Conservation (phyloP, 805 yeast genomes). For the Saccharomyces eubayanus region DNA sequence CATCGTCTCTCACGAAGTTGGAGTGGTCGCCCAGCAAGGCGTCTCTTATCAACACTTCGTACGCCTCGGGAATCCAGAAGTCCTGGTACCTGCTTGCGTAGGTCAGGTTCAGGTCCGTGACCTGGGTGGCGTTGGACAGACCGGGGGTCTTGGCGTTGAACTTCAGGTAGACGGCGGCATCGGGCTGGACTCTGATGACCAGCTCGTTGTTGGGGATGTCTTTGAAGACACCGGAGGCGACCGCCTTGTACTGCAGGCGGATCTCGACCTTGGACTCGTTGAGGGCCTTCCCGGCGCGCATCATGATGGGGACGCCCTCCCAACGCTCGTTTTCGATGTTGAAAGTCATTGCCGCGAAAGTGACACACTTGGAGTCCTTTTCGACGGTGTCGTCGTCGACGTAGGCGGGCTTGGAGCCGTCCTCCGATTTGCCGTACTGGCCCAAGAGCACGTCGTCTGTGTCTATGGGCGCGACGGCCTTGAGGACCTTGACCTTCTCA, state of each 20-base stretch:
- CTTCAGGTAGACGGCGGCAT: slow-evolving; percentile 89
- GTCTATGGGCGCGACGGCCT: slow-evolving; percentile 66
- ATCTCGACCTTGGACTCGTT: slow-evolving; percentile 93
- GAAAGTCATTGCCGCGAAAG: slow-evolving; percentile 80
- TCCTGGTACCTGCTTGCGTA: slow-evolving; percentile 74
- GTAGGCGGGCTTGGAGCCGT: slow-evolving; percentile 86
- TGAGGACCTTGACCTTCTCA: slow-evolving; percentile 88
- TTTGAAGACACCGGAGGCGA: slow-evolving; percentile 71
- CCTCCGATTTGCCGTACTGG: slow-evolving; percentile 77
- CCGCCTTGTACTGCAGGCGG: slow-evolving; percentile 84
- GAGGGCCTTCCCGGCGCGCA: slow-evolving; percentile 97
- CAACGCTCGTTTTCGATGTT: slow-evolving; percentile 87
- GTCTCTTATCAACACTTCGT: slow-evolving; percentile 90
- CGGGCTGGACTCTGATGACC: slow-evolving; percentile 89
- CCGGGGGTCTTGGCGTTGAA: slow-evolving; percentile 94
- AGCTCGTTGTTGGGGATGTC: slow-evolving; percentile 85
- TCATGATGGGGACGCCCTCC: slow-evolving; percentile 94
- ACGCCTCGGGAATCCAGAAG: slow-evolving; percentile 95
- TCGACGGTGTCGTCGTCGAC: slow-evolving; percentile 86
- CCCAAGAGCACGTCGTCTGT: slow-evolving; percentile 67
- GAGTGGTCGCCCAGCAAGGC: slow-evolving; percentile 88
- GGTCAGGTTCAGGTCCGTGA: slow-evolving; percentile 85
- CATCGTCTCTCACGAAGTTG: slow-evolving; percentile 96
- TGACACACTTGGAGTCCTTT: slow-evolving; percentile 74
- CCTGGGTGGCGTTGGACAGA: slow-evolving; percentile 66